These are phyloP conservation scores for Warburgia ugandensis DNA, from an alignment of 164 flowering plant species.

Conservation along the genomic window DNA sequence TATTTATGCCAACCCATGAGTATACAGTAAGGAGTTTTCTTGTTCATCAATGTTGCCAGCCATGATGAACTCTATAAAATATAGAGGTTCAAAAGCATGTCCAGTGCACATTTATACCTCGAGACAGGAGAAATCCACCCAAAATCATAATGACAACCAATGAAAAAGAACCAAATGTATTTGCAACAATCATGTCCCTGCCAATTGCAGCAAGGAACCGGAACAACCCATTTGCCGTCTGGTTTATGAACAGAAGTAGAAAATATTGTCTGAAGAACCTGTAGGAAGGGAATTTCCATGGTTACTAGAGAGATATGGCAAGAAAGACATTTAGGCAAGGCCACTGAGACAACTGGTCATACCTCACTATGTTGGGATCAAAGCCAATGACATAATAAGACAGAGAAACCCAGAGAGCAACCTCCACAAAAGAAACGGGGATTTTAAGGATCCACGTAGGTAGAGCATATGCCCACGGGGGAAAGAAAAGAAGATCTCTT, in stretches of 20 bases:
- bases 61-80: no score
- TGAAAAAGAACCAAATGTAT: constrained; percentile 14
- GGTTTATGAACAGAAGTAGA: constrained; percentile 6
- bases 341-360: not conserved
- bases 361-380: constrained; percentile 18
- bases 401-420: constrained; percentile 4
- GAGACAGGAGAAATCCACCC: constrained; percentile 14
- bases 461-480: constrained; percentile 14
- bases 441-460: constrained; percentile 16
- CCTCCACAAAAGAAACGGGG: constrained; percentile 13
- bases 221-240: constrained; percentile 9
- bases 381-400: constrained; percentile 16
- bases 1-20: no score
- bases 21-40: no score
- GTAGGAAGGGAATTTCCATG: not conserved
- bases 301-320: not conserved
- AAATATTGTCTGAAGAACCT: constrained; percentile 14
- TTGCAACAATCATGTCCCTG: constrained; percentile 14
- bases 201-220: constrained; percentile 9
- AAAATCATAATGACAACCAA: constrained; percentile 9
- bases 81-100: not conserved
- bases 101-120: constrained; percentile 1
- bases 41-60: no score
- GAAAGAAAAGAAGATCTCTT: constrained; percentile 15
- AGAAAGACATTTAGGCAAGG: not conserved